phyloP scores from a whole-genome alignment of 1,284 basidiomycete species.

The Malassezia vespertilionis region DNA sequence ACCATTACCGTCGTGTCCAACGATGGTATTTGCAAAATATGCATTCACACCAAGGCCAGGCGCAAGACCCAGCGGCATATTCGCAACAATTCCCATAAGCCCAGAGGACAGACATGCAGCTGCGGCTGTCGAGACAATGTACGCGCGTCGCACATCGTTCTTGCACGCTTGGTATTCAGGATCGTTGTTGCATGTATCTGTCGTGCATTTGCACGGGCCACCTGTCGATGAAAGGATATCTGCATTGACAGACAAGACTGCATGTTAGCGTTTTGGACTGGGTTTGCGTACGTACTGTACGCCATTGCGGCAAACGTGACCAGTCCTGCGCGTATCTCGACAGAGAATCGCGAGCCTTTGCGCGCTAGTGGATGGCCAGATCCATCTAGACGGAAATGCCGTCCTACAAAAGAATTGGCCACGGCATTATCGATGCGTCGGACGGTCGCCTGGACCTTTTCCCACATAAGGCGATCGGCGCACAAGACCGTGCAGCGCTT shows the following conservation, averaged over 20 bases:
- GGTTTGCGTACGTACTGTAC: no score
- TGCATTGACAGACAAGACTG: slow-evolving; percentile 53
- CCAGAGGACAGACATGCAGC: slow-evolving; percentile 64
- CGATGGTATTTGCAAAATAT: slow-evolving; percentile 80
- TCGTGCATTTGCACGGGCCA: slow-evolving; percentile 65
- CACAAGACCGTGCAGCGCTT: no score
- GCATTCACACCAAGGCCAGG: slow-evolving; percentile 58
- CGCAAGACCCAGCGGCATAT: slow-evolving; percentile 64
- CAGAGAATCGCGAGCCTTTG: slow-evolving; percentile 59
- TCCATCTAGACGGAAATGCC: slow-evolving; percentile 74
- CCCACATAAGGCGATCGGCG: background rate
- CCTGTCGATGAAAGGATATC: slow-evolving; percentile 65
- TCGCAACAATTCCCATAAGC: slow-evolving; percentile 72
- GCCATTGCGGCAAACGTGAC: slow-evolving; percentile 46
- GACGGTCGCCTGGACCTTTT: background rate
- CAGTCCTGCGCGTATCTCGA: slow-evolving; percentile 41
- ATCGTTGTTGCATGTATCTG: slow-evolving; percentile 53
- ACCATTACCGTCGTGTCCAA: slow-evolving; percentile 68
- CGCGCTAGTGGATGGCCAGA: slow-evolving; percentile 66
- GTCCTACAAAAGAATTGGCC: slow-evolving; percentile 61
- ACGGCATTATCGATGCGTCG: slow-evolving; percentile 49
- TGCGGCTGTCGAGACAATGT: slow-evolving; percentile 58
- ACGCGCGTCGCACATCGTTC: slow-evolving; percentile 30
- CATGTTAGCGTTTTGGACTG: no score
- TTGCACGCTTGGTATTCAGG: slow-evolving; percentile 52